Conservation (phyloP, 352 stramenopile species). For the Phytophthora pluvialis region DNA sequence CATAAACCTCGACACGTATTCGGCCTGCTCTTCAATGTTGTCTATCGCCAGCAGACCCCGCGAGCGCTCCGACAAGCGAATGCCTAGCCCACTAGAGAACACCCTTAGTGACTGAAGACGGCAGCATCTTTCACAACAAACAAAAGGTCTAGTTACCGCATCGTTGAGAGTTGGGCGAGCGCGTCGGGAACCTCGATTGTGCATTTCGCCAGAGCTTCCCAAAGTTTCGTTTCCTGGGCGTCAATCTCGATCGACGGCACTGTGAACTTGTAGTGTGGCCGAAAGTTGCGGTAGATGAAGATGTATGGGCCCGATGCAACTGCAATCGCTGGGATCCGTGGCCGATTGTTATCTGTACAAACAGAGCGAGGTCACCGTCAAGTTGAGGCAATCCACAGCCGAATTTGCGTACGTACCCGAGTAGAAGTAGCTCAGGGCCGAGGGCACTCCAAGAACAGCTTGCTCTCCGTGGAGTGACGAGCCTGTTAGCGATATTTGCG, state of each 20-base stretch:
- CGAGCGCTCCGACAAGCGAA: slow-evolving; percentile 74
- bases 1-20: slow-evolving; percentile 85
- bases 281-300: slow-evolving; percentile 93
- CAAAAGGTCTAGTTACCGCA: slow-evolving; percentile 41
- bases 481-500: slow-evolving; percentile 23
- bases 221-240: slow-evolving; percentile 72
- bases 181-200: slow-evolving; percentile 73
- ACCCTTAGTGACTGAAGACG: slow-evolving; percentile 4
- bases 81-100: slow-evolving; percentile 56
- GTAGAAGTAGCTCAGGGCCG: slow-evolving; percentile 81
- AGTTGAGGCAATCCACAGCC: not conserved
- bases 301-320: slow-evolving; percentile 87
- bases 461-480: slow-evolving; percentile 83
- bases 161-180: slow-evolving; percentile 63
- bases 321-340: slow-evolving; percentile 82
- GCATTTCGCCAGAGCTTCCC: slow-evolving; percentile 73
- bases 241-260: slow-evolving; percentile 81
- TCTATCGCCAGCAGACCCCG: slow-evolving; percentile 79
- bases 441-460: slow-evolving; percentile 78
- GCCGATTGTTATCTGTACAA: slow-evolving; percentile 57
- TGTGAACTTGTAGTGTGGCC: slow-evolving; percentile 92
- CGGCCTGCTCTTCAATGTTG: slow-evolving; percentile 81
- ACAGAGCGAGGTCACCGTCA: not conserved
- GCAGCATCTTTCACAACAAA: not conserved
- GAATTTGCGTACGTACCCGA: slow-evolving; percentile 28